Conservation (phyloP, 2,329 filamentous ascomycete species). For the Colletotrichum orchidophilum region DNA sequence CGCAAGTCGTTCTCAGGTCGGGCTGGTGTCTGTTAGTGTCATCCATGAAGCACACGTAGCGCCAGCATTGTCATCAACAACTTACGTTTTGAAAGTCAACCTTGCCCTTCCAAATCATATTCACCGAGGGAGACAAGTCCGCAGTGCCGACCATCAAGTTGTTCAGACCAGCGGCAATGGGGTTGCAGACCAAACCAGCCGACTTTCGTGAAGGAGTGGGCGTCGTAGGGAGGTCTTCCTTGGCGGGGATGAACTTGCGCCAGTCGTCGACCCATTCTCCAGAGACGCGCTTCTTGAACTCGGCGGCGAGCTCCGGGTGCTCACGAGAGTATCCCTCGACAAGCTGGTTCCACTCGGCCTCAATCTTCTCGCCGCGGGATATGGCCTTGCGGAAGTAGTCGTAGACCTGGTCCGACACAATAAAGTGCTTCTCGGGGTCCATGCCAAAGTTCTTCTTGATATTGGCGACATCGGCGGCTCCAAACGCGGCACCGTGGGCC, state of each 20-base stretch:
- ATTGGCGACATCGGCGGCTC: slow-evolving; percentile 58
- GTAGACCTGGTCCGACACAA: slow-evolving; percentile 55
- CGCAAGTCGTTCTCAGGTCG: slow-evolving; percentile 50
- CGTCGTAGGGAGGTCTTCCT: slow-evolving; percentile 53
- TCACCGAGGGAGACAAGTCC: slow-evolving; percentile 61
- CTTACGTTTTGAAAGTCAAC: slow-evolving; percentile 56
- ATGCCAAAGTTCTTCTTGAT: slow-evolving; percentile 46
- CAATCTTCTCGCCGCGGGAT: slow-evolving; percentile 53
- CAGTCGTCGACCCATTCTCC: slow-evolving; percentile 59
- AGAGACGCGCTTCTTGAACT: slow-evolving; percentile 57
- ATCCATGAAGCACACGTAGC: too few species aligned
- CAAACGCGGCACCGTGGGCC: slow-evolving; percentile 68
- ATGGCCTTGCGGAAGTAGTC: slow-evolving; percentile 59
- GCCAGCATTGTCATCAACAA: background rate
- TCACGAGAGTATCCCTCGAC: slow-evolving; percentile 52
- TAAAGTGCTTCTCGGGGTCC: slow-evolving; percentile 47
- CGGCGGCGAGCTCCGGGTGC: slow-evolving; percentile 58
- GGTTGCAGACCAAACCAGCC: slow-evolving; percentile 58
- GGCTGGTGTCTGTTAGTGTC: slow-evolving; percentile 34
- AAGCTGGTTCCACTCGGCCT: slow-evolving; percentile 56
- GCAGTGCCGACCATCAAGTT: slow-evolving; percentile 64
- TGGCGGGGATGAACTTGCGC: slow-evolving; percentile 57
- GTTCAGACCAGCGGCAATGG: slow-evolving; percentile 56
- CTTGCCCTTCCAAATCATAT: slow-evolving; percentile 65
- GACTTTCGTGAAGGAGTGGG: slow-evolving; percentile 61